Evolutionary conservation across 192 early-diverging fungal genomes (phyloP), one percentile per base, ranked within the genome.

Genomic region (Globomyces pollinis-pini): DNA sequence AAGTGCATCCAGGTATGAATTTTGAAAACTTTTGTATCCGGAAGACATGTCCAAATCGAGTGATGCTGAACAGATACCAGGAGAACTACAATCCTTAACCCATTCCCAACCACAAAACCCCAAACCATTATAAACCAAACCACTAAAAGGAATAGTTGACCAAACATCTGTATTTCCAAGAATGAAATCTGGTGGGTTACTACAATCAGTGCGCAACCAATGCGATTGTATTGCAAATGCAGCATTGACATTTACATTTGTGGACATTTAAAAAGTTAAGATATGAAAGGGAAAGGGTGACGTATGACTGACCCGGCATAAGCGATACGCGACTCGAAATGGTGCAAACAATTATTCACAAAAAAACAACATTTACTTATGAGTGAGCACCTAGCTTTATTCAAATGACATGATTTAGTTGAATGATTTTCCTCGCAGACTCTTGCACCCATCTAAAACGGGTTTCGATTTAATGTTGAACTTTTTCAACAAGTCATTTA

Each of bases 81-180:
- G 44, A 26, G 23, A 47, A n/a, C 44, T 47, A 26, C 44, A 47
- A n/a, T 47, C 44, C 28, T 47, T 26, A 26, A 47, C 28, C 44
- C 44, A 47, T 47, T 47, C 44, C 23, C 24, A 28, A 5, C 44
- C 44, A 26, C 44, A 47, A 26, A 28, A 47, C 2, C 44, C 44
- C 5, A 26, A 26, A 7, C 44, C 44, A 47, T 20, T 28, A 5
- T 28, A 28, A 7, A 47, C 44, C 44, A 47, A 26, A 3, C 23
- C 23, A 26, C 44, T 47, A 26, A 47, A 47, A 4, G 44, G 44
- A 26, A 47, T 26, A 3, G 44, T 47, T 21, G 23, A 20, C 23
- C 23, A 47, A 2, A 47, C 44, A 15, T 47, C n/a, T 26, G 23
- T 20, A 2, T 20, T 15, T 26, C 44, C 44, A 5, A 47, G 9